Percentiles rank a stretch among this genome's conserved stretches.
Conservation (phyloP, 2,329 filamentous ascomycete genomes). For the Magnaporthiopsis incrustans region DNA sequence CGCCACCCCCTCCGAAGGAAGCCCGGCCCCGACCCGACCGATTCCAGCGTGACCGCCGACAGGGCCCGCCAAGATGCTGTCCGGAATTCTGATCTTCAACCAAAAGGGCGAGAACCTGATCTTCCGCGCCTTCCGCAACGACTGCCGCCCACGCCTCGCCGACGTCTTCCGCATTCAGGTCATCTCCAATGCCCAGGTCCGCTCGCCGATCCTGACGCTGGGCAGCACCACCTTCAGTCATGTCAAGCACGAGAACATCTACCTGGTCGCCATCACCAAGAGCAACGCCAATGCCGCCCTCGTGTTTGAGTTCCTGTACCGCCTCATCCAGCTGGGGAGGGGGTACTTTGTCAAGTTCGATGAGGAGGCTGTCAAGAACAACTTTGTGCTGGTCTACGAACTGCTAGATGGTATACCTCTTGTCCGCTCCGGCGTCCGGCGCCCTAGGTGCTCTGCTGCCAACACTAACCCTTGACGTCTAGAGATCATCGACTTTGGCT, state of each 20-base stretch:
- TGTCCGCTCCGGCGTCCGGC: neutral
- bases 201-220: slow-evolving; percentile 92
- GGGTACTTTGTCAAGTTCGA: slow-evolving; percentile 99
- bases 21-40: neutral
- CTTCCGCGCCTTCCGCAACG: slow-evolving; percentile 96
- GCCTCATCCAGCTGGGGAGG: slow-evolving; percentile 80
- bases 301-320: slow-evolving; percentile 96
- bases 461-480: neutral
- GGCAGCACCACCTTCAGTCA: slow-evolving; percentile 98
- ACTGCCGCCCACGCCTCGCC: slow-evolving; percentile 93
- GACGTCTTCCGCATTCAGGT: slow-evolving; percentile 99
- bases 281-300: slow-evolving; percentile 98
- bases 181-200: slow-evolving; percentile 95
- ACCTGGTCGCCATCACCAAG: slow-evolving; percentile 93
- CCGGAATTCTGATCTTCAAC: slow-evolving; percentile 96
- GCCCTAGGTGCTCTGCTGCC: slow-evolving; percentile 5
- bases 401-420: slow-evolving; percentile 69
- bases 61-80: slow-evolving; percentile 63
- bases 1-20: neutral
- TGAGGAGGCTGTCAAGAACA: slow-evolving; percentile 99
- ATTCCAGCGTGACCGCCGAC: neutral
- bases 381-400: slow-evolving; percentile 98
- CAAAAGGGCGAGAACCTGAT: slow-evolving; percentile 99
- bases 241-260: slow-evolving; percentile 99
- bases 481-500: slow-evolving; percentile 99